These are phyloP conservation scores for Ilyonectria robusta DNA, from an alignment of 2,329 filamentous ascomycete genomes.

Conservation along the genomic window DNA sequence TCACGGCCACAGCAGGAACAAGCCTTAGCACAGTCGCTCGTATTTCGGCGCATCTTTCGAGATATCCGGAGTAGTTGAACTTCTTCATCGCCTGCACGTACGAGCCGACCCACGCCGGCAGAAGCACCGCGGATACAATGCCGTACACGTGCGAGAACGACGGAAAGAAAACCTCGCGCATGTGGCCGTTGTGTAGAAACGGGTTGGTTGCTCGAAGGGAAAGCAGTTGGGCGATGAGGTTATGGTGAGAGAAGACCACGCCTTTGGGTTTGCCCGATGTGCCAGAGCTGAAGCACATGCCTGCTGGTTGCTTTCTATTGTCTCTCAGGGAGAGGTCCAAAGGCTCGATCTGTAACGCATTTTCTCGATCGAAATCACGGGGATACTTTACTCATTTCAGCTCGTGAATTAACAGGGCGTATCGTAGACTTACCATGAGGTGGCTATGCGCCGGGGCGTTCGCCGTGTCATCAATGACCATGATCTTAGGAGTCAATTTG, in stretches of 20 bases:
- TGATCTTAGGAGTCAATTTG: not conserved
- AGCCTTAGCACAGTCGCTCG: slow-evolving; percentile 40
- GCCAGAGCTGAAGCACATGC: slow-evolving; percentile 44
- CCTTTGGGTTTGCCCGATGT: slow-evolving; percentile 45
- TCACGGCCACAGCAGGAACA: slow-evolving; percentile 41
- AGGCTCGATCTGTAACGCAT: not conserved
- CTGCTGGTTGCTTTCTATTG: slow-evolving; percentile 35
- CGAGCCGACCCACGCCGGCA: slow-evolving; percentile 41
- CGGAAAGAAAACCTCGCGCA: slow-evolving; percentile 47
- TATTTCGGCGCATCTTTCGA: slow-evolving; percentile 37
- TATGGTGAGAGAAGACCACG: slow-evolving; percentile 43
- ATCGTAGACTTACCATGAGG: not conserved
- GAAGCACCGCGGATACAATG: slow-evolving; percentile 38
- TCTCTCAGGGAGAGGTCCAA: slow-evolving; percentile 32
- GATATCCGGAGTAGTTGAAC: slow-evolving; percentile 39
- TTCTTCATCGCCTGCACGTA: slow-evolving; percentile 41
- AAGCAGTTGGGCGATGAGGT: slow-evolving; percentile 41
- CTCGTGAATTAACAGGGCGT: not conserved
- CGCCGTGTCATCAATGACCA: slow-evolving; percentile 8
- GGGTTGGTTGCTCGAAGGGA: slow-evolving; percentile 42
- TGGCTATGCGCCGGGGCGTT: not conserved
- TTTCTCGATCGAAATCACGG: slow-evolving; percentile 11
- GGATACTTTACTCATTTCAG: slow-evolving; percentile 20
- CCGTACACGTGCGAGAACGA: slow-evolving; percentile 47
- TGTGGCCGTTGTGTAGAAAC: slow-evolving; percentile 40